phyloP scores from a whole-genome alignment of 192 early-diverging fungal species.

The Umbelopsis vinacea region DNA sequence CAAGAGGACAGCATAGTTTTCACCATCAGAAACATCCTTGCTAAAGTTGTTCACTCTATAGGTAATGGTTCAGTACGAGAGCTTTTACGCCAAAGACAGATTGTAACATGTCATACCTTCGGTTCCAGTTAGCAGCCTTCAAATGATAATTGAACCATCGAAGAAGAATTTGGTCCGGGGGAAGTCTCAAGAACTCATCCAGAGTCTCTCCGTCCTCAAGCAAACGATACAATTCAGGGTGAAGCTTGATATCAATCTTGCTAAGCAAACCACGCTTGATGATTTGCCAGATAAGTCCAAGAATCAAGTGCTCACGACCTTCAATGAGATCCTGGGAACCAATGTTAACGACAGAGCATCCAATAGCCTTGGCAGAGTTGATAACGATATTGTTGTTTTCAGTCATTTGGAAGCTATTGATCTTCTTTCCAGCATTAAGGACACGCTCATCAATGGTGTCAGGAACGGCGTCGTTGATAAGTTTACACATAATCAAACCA shows the following conservation, averaged over 20 bases:
- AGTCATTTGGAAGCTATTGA: slow-evolving; percentile 94
- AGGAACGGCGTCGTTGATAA: slow-evolving; percentile 96
- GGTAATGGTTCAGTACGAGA: neutral
- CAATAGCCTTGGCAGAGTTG: slow-evolving; percentile 99
- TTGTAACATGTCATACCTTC: too few relatives aligned
- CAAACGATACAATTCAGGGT: slow-evolving; percentile 96
- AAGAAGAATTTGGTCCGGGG: slow-evolving; percentile 95
- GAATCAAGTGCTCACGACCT: slow-evolving; percentile 93
- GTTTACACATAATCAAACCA: slow-evolving; percentile 93
- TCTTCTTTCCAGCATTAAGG: slow-evolving; percentile 85
- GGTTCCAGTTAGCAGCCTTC: slow-evolving; percentile 87
- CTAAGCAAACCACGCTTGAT: slow-evolving; percentile 97
- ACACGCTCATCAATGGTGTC: slow-evolving; percentile 99
- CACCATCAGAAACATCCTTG: slow-evolving; percentile 92
- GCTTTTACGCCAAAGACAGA: too few relatives aligned
- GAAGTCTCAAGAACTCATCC: slow-evolving; percentile 92
- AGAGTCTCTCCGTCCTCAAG: slow-evolving; percentile 92
- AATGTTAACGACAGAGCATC: slow-evolving; percentile 98
- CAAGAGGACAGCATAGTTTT: slow-evolving; percentile 93
- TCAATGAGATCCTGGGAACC: slow-evolving; percentile 96
- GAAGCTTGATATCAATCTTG: slow-evolving; percentile 97
- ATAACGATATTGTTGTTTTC: slow-evolving; percentile 99
- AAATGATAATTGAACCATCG: slow-evolving; percentile 99
- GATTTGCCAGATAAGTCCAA: slow-evolving; percentile 99
- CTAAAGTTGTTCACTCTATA: slow-evolving; percentile 84